Conservation (phyloP, 1,139 yeast genomes). For the Hyphopichia khmerensis region DNA sequence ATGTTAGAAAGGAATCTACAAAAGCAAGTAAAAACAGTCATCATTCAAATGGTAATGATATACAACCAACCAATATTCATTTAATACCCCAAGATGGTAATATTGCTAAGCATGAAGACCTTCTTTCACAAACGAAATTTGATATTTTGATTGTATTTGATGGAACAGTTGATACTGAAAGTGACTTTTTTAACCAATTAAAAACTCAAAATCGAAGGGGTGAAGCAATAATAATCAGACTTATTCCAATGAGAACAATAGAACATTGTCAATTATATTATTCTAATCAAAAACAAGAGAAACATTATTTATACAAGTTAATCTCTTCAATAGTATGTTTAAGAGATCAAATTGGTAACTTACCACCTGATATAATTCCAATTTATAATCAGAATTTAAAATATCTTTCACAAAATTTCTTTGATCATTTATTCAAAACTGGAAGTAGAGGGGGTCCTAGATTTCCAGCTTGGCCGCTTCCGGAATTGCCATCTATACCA, state of each 20-base stretch:
- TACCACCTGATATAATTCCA: slow-evolving; percentile 80
- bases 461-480: slow-evolving; percentile 70
- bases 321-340: slow-evolving; percentile 83
- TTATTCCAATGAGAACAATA: slow-evolving; percentile 76
- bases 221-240: slow-evolving; percentile 59
- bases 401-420: slow-evolving; percentile 60
- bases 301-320: slow-evolving; percentile 58
- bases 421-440: slow-evolving; percentile 38
- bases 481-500: slow-evolving; percentile 66
- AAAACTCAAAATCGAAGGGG: slow-evolving; percentile 31
- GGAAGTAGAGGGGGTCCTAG: slow-evolving; percentile 12
- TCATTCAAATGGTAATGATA: slow-evolving; percentile 6
- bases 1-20: slow-evolving; percentile 36
- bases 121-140: slow-evolving; percentile 34
- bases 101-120: slow-evolving; percentile 26
- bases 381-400: slow-evolving; percentile 66
- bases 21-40: slow-evolving; percentile 18
- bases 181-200: slow-evolving; percentile 26
- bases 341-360: slow-evolving; percentile 77
- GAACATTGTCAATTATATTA: slow-evolving; percentile 64
- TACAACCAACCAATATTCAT: slow-evolving; percentile 29
- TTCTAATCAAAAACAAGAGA: slow-evolving; percentile 24
- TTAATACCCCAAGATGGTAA: slow-evolving; percentile 45
- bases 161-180: slow-evolving; percentile 53
- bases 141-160: slow-evolving; percentile 73